A percentile compares a stretch with the other conserved stretches of the same genome.
Conservation (phyloP, 306 rosid genomes). For the Quillaja saponaria region DNA sequence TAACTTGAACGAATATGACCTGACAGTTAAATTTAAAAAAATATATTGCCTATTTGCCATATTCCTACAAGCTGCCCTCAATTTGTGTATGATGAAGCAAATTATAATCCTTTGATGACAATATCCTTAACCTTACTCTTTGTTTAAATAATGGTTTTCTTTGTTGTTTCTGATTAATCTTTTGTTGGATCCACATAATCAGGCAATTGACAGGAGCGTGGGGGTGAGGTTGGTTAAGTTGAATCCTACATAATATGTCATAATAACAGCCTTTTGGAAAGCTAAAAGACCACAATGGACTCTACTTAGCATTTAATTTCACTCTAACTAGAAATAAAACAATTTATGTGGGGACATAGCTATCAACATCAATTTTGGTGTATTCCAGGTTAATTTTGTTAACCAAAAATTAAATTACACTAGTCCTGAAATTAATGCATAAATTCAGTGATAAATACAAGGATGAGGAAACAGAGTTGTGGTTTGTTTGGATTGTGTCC, state of each 20-base stretch:
- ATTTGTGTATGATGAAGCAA: constrained; percentile 34
- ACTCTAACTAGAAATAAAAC: constrained; percentile 30
- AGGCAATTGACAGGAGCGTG: constrained; percentile 40
- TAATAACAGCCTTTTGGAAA: constrained; percentile 37
- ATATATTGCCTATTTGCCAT: not conserved
- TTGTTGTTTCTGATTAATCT: constrained; percentile 31
- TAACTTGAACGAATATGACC: too few relatives aligned
- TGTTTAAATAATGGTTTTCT: constrained; percentile 20
- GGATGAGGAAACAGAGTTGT: too few relatives aligned
- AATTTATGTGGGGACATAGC: constrained; percentile 28
- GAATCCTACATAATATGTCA: constrained; percentile 51
- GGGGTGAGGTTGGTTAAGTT: constrained; percentile 35
- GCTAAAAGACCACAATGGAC: constrained; percentile 29
- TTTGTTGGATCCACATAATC: constrained; percentile 55
- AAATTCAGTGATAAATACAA: too few relatives aligned
- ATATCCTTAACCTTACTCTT: constrained; percentile 13
- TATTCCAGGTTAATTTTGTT: not conserved
- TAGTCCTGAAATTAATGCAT: constrained; percentile 50
- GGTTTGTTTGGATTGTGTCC: too few relatives aligned
- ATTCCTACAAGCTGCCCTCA: constrained; percentile 22
- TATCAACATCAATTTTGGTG: constrained; percentile 30
- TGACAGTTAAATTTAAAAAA: too few relatives aligned
- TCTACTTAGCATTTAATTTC: constrained; percentile 36
- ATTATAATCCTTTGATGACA: constrained; percentile 30
- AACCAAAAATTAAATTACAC: constrained; percentile 16